Evolutionary conservation across 1,139 yeast species (phyloP), one percentile per base, ranked within the genome.

Genomic region (Yamadazyma pseudoaaseri): DNA sequence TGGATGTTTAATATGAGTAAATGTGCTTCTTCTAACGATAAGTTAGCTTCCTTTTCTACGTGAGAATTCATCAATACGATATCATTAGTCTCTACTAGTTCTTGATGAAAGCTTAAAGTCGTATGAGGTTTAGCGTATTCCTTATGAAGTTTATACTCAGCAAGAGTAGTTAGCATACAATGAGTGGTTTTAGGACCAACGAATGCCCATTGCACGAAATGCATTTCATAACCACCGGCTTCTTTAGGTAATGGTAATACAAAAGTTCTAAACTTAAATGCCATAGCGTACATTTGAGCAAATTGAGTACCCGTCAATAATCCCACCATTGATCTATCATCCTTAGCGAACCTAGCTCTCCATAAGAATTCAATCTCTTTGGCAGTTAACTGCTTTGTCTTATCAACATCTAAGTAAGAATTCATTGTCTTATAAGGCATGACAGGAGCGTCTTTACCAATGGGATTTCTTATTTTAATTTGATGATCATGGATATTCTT

Each of bases 121-220:
- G 97, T 89, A 56, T 94, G 98, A 1, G 98, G 98, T 51, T 86
- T 81, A 9, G 98, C 96, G 59, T 72, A 94, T 52, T 90, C 97
- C 42, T 79, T 79, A 54, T 92, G 97, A 25, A 89, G 73, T 58
- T 92, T 90, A 61, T 79, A 94, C 59, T 94, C 98, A 1, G 95
- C 94, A 42, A 94, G 72, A 0, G 97, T 81, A 2, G 98, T 94
- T 49, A 94, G 68, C 76, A 94, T 75, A 56, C 96, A 86, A 61
- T 94, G 96, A 3, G 87, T 70, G 4, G 97, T 90, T 27, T 79
- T 53, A 6, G 87, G 82, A 0, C 95, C 96, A 2, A 84, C 92
- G 58, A 89, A 86, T 13, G 81, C 72, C 98, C 98, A 94, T 61
- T 94, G 98, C 13, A 89, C 79, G 55, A 84, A 89, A 55, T 92